Evolutionary conservation across 768 basidiomycete genomes (phyloP), one percentile per base, ranked within the genome.

Genomic region (Epithele typhae): DNA sequence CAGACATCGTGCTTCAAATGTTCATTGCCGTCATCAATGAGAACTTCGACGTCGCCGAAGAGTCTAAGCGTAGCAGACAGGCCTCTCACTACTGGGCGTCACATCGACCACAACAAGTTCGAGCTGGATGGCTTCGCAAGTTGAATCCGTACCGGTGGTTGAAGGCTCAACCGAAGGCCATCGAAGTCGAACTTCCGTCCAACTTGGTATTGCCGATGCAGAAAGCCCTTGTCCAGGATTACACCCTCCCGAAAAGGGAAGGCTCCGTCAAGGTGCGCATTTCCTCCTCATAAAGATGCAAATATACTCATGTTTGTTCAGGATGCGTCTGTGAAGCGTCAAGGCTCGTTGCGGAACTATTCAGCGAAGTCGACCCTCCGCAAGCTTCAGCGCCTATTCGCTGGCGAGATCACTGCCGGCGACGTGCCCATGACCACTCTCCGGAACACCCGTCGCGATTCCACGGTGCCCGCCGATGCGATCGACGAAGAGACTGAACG

Each of bases 1-100:
- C 41, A 94, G 93, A 92, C 72, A 90, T 95, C 57, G 75, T 95
- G 8, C 64, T 95, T 40, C 92, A 95, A 61, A 87, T 97, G 84
- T 96, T 97, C 70, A 90, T 98, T 58, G 95, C 95, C 25, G 92
- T 95, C 37, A 92, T 96, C 73, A 90, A 93, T 59, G 92, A 94
- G 72, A 95, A 94, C 65, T 97, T 98, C 57, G 75, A 84, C 19
- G 81, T 96, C 5, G 92, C 92, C 0, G 95, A 97, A 59, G 91
- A 94, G 60, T 77, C 82, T 22, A 97, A 97, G 70, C 81, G 84
- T 43, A 76, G 77, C 14, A 76, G 85, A 52, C 95, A 96, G 64
- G 81, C 85, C 5, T 78, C 80, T 5, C 76, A 80, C 38, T 86
- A 82, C 60, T 81, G 77, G 69, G 79, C 70, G 14, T 74, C 75